These are phyloP conservation scores for Rubus parviflorus DNA, from an alignment of 306 rosid species.

Conservation along the genomic window DNA sequence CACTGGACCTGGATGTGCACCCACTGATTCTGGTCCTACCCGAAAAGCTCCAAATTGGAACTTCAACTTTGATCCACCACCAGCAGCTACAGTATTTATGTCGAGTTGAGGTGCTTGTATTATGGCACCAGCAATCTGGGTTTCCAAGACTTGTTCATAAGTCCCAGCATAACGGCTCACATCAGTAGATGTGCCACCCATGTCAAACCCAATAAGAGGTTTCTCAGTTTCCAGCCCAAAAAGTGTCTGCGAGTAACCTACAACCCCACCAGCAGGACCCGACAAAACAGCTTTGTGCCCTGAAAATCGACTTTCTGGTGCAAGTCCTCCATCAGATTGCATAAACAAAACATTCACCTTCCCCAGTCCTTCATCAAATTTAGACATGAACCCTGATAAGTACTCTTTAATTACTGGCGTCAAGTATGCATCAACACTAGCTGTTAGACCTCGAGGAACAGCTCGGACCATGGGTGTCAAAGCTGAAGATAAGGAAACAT, in stretches of 20 bases:
- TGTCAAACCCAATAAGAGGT: slow-evolving; percentile 93
- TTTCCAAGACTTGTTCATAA: slow-evolving; percentile 94
- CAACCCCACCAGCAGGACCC: slow-evolving; percentile 99
- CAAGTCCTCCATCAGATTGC: slow-evolving; percentile 99
- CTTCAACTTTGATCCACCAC: slow-evolving; percentile 92
- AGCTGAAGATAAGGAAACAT: slow-evolving; percentile 89
- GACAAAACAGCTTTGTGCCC: slow-evolving; percentile 95
- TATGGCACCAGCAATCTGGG: slow-evolving; percentile 86
- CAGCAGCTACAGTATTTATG: slow-evolving; percentile 96
- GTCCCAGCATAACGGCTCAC: slow-evolving; percentile 91
- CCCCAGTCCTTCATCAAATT: slow-evolving; percentile 70
- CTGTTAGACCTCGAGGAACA: slow-evolving; percentile 95
- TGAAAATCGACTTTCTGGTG: slow-evolving; percentile 85
- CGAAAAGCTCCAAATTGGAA: slow-evolving; percentile 85
- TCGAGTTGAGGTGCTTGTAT: slow-evolving; percentile 98
- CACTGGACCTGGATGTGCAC: slow-evolving; percentile 97
- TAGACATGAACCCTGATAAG: slow-evolving; percentile 85
- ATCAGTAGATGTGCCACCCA: slow-evolving; percentile 99
- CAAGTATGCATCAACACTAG: slow-evolving; percentile 94
- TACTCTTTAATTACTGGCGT: slow-evolving; percentile 95
- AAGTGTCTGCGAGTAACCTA: slow-evolving; percentile 94
- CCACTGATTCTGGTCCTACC: slow-evolving; percentile 95
- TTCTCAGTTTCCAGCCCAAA: slow-evolving; percentile 77
- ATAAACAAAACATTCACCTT: slow-evolving; percentile 88
- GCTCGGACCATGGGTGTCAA: slow-evolving; percentile 96